phyloP scores from a whole-genome alignment of 495 filamentous ascomycete genomes.

The Xylaria sp. region DNA sequence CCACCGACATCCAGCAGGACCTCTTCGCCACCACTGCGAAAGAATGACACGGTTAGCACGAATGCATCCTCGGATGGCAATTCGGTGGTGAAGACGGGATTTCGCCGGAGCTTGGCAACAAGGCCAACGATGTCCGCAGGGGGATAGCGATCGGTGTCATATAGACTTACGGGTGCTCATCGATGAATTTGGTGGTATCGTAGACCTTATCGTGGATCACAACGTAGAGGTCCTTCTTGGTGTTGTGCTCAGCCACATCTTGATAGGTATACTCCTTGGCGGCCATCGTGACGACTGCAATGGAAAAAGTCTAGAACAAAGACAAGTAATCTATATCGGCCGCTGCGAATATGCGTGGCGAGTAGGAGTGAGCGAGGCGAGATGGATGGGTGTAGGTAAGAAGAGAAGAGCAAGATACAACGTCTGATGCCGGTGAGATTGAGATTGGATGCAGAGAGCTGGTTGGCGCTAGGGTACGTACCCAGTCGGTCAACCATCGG shows the following conservation, averaged over 20 bases:
- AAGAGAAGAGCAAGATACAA: constrained; percentile 14
- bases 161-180: constrained; percentile 96
- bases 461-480: constrained; percentile 1
- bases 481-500: constrained; percentile 8
- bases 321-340: not conserved
- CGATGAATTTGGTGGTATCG: constrained; percentile 84
- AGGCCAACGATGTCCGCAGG: not conserved
- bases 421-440: constrained; percentile 13
- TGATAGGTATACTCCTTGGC: constrained; percentile 79
- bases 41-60: constrained; percentile 7
- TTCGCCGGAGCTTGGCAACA: constrained; percentile 12
- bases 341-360: not conserved
- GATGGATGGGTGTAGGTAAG: constrained; percentile 20
- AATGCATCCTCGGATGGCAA: not conserved
- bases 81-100: constrained; percentile 3
- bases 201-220: constrained; percentile 98
- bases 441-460: constrained; percentile 13
- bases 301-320: not conserved
- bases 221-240: constrained; percentile 94
- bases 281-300: constrained; percentile 62
- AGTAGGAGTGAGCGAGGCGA: not conserved
- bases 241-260: constrained; percentile 85
- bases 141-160: constrained; percentile 16
- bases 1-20: constrained; percentile 95
- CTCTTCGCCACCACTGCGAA: constrained; percentile 90